Percentiles rank a stretch among this genome's conserved stretches.
These are phyloP conservation scores for Xylariaceae sp. DNA, from an alignment of 2,329 filamentous ascomycete species.

Conservation along the genomic window DNA sequence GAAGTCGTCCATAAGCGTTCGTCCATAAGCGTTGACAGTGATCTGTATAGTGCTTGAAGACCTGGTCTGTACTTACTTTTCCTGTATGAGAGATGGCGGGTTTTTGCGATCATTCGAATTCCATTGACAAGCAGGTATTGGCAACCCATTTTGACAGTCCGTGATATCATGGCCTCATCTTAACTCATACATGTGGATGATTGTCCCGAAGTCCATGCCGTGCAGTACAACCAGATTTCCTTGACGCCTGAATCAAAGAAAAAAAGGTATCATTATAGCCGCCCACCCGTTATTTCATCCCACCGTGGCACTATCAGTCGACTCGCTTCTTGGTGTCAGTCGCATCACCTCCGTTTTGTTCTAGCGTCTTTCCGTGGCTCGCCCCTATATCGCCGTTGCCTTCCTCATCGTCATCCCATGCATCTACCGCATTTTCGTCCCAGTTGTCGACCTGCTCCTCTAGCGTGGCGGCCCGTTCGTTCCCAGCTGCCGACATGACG, in stretches of 20 bases:
- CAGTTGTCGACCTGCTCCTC: conserved; percentile 90
- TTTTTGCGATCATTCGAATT: neutral
- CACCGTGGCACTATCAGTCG: conserved; percentile 32
- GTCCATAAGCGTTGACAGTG: no score
- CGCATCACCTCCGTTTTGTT: conserved; percentile 33
- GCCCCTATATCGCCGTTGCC: conserved; percentile 35
- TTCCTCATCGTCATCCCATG: conserved; percentile 58
- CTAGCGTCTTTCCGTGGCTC: conserved; percentile 30
- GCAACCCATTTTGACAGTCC: conserved; percentile 5
- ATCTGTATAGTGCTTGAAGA: no score
- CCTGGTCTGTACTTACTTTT: no score
- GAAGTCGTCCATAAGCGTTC: neutral
- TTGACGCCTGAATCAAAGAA: conserved; percentile 28
- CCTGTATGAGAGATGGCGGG: no score
- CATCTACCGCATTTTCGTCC: conserved; percentile 77
- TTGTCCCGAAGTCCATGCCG: conserved; percentile 13
- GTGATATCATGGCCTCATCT: conserved; percentile 21
- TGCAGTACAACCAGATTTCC: conserved; percentile 17
- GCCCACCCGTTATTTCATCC: conserved; percentile 23
- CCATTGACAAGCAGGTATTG: neutral
- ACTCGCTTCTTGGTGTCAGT: conserved; percentile 39
- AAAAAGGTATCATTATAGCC: conserved; percentile 31
- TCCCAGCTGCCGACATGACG: conserved; percentile 47
- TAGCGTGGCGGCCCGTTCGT: conserved; percentile 47
- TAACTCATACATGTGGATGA: conserved; percentile 26